Conservation (phyloP, 2,329 filamentous ascomycete genomes). For the Cadophora luteo-olivacea region DNA sequence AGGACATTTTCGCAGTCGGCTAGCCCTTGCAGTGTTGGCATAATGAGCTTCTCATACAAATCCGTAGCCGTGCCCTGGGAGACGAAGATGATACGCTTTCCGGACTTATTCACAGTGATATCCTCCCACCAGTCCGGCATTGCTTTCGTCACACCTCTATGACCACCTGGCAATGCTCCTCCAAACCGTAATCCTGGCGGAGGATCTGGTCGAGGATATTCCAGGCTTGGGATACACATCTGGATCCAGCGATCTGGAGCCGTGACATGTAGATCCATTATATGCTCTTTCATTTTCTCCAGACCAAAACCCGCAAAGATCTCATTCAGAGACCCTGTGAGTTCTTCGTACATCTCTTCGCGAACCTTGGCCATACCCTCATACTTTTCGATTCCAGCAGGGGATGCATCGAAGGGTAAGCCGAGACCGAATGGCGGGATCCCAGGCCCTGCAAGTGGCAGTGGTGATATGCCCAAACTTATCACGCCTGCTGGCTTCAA, state of each 20-base stretch:
- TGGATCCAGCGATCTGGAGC: slow-evolving; percentile 43
- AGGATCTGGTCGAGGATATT: slow-evolving; percentile 47
- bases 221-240: slow-evolving; percentile 46
- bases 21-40: slow-evolving; percentile 47
- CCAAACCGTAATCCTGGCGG: slow-evolving; percentile 50
- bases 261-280: slow-evolving; percentile 37
- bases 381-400: slow-evolving; percentile 48
- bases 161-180: slow-evolving; percentile 49
- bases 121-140: slow-evolving; percentile 55
- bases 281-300: slow-evolving; percentile 33
- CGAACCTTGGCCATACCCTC: slow-evolving; percentile 34
- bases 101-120: slow-evolving; percentile 48
- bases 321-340: slow-evolving; percentile 12
- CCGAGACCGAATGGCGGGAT: slow-evolving; percentile 49
- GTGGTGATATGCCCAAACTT: slow-evolving; percentile 49
- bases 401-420: slow-evolving; percentile 47
- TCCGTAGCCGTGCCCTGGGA: slow-evolving; percentile 46
- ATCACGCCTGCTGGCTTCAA: slow-evolving; percentile 48
- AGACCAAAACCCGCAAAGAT: slow-evolving; percentile 44
- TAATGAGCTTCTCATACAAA: slow-evolving; percentile 43
- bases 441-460: slow-evolving; percentile 47
- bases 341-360: not conserved
- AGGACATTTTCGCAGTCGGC: slow-evolving; percentile 44
- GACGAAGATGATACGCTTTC: slow-evolving; percentile 47
- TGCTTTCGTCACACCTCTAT: slow-evolving; percentile 36